Conservation (phyloP, 805 yeast genomes). For the Starmera caribaea region DNA sequence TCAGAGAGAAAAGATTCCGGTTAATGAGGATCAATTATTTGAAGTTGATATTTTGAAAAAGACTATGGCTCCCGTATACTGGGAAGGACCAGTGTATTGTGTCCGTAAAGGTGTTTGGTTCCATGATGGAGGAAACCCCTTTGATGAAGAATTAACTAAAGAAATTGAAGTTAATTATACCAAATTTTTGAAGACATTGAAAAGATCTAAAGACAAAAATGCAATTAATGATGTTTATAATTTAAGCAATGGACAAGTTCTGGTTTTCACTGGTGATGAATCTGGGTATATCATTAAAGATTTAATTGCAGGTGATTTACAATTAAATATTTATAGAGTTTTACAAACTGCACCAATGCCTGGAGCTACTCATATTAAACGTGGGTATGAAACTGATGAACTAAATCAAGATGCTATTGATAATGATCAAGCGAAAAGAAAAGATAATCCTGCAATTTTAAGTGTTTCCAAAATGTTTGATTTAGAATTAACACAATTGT, state of each 20-base stretch:
- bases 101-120: conserved; percentile 87
- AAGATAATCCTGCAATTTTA: background rate
- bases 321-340: conserved; percentile 25
- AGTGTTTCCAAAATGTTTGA: conserved; percentile 9
- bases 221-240: conserved; percentile 8
- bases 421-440: background rate
- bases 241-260: conserved; percentile 25
- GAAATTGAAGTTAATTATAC: conserved; percentile 51
- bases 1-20: conserved; percentile 32
- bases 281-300: conserved; percentile 40
- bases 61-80: conserved; percentile 60
- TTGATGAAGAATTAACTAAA: conserved; percentile 37
- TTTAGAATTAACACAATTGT: conserved; percentile 12
- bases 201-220: conserved; percentile 7
- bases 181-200: conserved; percentile 21
- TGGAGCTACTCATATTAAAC: conserved; percentile 38
- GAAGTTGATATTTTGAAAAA: conserved; percentile 53
- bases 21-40: conserved; percentile 74
- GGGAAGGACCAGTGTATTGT: conserved; percentile 84
- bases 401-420: background rate
- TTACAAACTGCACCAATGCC: conserved; percentile 26
- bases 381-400: conserved; percentile 32
- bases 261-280: conserved; percentile 29
- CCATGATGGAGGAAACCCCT: conserved; percentile 43
- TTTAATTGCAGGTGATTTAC: conserved; percentile 30